Evolutionary conservation across 352 stramenopile species (phyloP), one percentile per base, ranked within the genome.

Genomic region (Globisporangium emineosum): DNA sequence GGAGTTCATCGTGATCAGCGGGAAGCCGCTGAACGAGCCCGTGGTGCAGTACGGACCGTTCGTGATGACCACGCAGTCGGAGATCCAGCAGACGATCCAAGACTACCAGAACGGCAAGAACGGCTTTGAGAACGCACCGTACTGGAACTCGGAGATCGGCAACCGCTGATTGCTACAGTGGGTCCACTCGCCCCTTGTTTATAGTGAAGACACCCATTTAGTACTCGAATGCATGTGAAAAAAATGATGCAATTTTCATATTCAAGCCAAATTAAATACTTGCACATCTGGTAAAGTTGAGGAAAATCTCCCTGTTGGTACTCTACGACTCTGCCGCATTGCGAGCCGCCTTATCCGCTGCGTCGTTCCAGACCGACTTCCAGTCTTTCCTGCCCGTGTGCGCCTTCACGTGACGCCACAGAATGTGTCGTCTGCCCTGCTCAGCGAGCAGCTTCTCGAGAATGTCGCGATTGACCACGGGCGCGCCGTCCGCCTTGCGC

Each of bases 41-140:
- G 72, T 90, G 10, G 75, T 82, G 37, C 81, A 88, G 60, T 82
- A 92, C 52, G 83, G 83, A 13, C 81, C 83, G 23, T 91, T 90
- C 50, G 81, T 91, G 57, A 91, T 91, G 81, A 89, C 67, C 33
- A 86, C 74, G 33, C 56, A 77, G 30, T 65, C 62, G 1, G 78
- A 88, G 57, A 88, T 89, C 29, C 75, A 76, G 10, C 66, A 86
- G 64, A 83, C 77, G 5, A 79, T 89, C 35, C 64, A 65, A 5
- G 79, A 90, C 67, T 90, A 79, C 62, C 72, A 85, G 33, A 68
- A 64, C 19, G 76, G 78, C 25, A 68, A 66, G 49, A 91, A 91
- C 53, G 79, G 82, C 15, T 91, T 91, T 64, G 82, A 91, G 62
- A 83, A 82, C 35, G 82, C 82, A 3, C 68, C 68, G 2, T 65